These are phyloP conservation scores for Melastoma candidum DNA, from an alignment of 441 rosid genomes.

Conservation along the genomic window DNA sequence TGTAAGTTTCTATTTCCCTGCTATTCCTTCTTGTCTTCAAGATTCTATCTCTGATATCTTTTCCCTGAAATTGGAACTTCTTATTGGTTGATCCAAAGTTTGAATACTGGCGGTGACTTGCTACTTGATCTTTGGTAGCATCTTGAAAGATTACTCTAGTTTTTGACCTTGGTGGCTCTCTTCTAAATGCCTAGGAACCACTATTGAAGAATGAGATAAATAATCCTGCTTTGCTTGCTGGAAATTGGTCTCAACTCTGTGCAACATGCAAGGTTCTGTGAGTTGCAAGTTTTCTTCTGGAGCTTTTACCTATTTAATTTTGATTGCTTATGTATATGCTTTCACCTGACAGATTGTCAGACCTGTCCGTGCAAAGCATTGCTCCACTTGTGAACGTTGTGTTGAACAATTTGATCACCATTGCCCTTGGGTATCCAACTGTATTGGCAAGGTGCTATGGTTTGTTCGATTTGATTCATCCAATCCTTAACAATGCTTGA, in stretches of 20 bases:
- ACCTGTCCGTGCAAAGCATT: constrained; percentile 97
- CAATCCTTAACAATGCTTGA: no score
- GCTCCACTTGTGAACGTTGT: constrained; percentile 89
- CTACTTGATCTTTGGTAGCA: no score
- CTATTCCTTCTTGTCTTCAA: constrained; percentile 5
- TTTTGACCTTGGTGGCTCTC: neutral
- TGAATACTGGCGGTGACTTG: no score
- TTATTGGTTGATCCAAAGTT: no score
- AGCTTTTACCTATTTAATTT: constrained; percentile 4
- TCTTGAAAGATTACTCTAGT: neutral
- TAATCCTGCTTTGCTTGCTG: constrained; percentile 80
- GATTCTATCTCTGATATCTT: constrained; percentile 8
- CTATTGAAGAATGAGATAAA: constrained; percentile 86
- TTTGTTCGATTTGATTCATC: neutral
- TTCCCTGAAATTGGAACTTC: no score
- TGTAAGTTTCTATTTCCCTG: constrained; percentile 33
- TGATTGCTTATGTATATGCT: constrained; percentile 9
- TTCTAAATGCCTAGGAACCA: constrained; percentile 47
- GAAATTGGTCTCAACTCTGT: constrained; percentile 98
- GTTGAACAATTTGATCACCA: constrained; percentile 99
- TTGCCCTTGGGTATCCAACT: constrained; percentile 99
- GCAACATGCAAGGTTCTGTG: constrained; percentile 87
- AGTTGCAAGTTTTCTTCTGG: neutral
- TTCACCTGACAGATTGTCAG: constrained; percentile 55
- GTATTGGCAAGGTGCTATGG: constrained; percentile 82